These are phyloP conservation scores for Hibiscus tridactylites DNA, from an alignment of 345 rosid species.

Conservation along the genomic window DNA sequence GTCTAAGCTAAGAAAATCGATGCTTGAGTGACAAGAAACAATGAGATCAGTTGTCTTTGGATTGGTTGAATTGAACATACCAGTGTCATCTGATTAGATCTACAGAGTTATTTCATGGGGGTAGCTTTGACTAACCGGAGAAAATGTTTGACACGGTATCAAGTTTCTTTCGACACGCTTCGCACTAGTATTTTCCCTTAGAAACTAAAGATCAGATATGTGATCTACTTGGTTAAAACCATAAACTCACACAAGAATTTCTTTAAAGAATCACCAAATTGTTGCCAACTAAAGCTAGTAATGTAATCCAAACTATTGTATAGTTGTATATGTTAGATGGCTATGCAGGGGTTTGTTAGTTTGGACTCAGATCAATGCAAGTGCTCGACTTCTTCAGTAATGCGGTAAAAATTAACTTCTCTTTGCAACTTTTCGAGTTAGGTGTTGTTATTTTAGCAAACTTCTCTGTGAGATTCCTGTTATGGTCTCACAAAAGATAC, in stretches of 20 bases:
- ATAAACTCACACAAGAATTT: not conserved
- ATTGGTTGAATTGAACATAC: not conserved
- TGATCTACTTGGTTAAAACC: not conserved
- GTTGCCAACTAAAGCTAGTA: constrained; percentile 2
- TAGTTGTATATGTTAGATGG: not conserved
- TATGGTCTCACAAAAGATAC: not conserved
- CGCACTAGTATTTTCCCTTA: too few species aligned
- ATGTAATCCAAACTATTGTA: not conserved
- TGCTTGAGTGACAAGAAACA: not conserved
- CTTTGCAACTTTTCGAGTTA: not conserved
- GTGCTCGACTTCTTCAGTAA: too few species aligned
- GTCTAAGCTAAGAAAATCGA: not conserved
- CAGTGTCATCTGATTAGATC: not conserved
- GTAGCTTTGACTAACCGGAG: not conserved
- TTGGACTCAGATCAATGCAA: not conserved
- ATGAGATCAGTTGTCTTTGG: not conserved
- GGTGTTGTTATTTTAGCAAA: not conserved
- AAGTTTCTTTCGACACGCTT: not conserved
- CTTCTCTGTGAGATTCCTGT: not conserved
- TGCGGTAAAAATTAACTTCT: not conserved
- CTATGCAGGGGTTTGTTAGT: not conserved
- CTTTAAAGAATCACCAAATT: not conserved
- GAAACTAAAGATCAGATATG: not conserved
- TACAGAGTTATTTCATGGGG: not conserved
- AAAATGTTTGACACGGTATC: not conserved